A percentile compares a stretch with the other conserved stretches of the same genome.
Evolutionary conservation across 441 rosid genomes (phyloP).

Genomic region (Populus hybrid): DNA sequence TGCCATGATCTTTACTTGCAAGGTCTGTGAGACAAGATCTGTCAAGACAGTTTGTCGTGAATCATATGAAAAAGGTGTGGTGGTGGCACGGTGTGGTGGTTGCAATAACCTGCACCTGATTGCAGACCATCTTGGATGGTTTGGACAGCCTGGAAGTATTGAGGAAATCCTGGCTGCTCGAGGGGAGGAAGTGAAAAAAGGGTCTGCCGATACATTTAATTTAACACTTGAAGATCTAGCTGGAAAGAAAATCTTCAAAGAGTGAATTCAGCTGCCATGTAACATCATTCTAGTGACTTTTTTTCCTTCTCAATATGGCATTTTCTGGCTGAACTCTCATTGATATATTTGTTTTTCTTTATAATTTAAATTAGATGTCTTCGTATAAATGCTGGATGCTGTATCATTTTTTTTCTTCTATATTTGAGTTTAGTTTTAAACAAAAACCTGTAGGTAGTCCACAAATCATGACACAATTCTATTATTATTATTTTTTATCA

Average conservation of each 20-base stretch:
- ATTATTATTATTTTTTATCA: not conserved
- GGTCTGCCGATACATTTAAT: slow-evolving; percentile 63
- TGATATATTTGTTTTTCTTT: too few relatives aligned
- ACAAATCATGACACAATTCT: not conserved
- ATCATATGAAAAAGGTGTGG: slow-evolving; percentile 84
- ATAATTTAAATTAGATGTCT: too few relatives aligned
- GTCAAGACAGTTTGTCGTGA: slow-evolving; percentile 65
- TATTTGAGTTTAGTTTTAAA: not conserved
- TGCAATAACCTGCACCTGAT: slow-evolving; percentile 84
- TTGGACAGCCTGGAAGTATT: slow-evolving; percentile 76
- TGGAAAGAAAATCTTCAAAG: slow-evolving; percentile 44
- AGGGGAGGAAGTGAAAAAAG: slow-evolving; percentile 78
- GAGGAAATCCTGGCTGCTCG: slow-evolving; percentile 78
- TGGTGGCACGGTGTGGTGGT: slow-evolving; percentile 74
- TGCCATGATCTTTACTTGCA: slow-evolving; percentile 82
- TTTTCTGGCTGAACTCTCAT: not conserved
- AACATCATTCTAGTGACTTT: slow-evolving; percentile 1
- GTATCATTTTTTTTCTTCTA: too few relatives aligned
- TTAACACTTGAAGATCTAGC: slow-evolving; percentile 78
- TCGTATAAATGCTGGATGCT: not conserved
- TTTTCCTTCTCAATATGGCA: too few relatives aligned
- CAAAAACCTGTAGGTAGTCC: not conserved
- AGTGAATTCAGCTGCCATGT: slow-evolving; percentile 15
- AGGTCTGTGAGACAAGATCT: slow-evolving; percentile 79
- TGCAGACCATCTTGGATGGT: slow-evolving; percentile 84